These are phyloP conservation scores for Phytophthora rubi DNA, from an alignment of 352 stramenopile species.

Conservation along the genomic window DNA sequence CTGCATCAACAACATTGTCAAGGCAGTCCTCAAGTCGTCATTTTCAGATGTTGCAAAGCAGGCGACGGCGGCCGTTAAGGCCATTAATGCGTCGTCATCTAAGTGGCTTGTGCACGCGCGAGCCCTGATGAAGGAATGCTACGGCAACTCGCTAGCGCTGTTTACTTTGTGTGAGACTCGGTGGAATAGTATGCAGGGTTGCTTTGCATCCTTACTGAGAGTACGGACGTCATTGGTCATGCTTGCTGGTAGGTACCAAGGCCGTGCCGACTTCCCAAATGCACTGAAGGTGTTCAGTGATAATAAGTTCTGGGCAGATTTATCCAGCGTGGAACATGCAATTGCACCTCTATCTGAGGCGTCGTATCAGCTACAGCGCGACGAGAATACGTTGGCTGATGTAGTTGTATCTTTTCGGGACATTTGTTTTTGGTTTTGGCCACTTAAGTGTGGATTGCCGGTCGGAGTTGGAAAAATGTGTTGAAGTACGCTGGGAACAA, in stretches of 20 bases:
- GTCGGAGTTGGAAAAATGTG: not conserved
- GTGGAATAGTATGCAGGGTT: constrained; percentile 16
- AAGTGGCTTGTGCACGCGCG: constrained; percentile 8
- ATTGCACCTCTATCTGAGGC: constrained; percentile 7
- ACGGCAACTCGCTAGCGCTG: constrained; percentile 2
- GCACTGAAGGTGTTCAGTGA: constrained; percentile 4
- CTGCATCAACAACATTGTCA: constrained; percentile 3
- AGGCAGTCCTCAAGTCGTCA: constrained; percentile 4
- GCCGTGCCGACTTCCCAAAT: not conserved
- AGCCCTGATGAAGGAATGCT: constrained; percentile 12
- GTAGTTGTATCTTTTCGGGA: constrained; percentile 6
- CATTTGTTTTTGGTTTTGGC: not conserved
- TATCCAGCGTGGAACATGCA: not conserved
- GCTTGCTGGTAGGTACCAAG: constrained; percentile 7
- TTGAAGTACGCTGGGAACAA: not conserved
- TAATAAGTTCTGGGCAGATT: not conserved
- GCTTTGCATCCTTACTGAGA: constrained; percentile 14
- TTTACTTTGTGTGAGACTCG: constrained; percentile 15
- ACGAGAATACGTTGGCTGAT: constrained; percentile 2
- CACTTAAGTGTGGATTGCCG: not conserved
- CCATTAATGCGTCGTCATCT: constrained; percentile 11
- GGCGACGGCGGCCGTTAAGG: constrained; percentile 9
- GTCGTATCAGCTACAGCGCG: not conserved
- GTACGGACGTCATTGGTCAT: constrained; percentile 6
- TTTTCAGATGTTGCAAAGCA: constrained; percentile 2